Evolutionary conservation across 2,329 filamentous ascomycete genomes (phyloP).

Genomic region (Nothomitra cinnamomea): DNA sequence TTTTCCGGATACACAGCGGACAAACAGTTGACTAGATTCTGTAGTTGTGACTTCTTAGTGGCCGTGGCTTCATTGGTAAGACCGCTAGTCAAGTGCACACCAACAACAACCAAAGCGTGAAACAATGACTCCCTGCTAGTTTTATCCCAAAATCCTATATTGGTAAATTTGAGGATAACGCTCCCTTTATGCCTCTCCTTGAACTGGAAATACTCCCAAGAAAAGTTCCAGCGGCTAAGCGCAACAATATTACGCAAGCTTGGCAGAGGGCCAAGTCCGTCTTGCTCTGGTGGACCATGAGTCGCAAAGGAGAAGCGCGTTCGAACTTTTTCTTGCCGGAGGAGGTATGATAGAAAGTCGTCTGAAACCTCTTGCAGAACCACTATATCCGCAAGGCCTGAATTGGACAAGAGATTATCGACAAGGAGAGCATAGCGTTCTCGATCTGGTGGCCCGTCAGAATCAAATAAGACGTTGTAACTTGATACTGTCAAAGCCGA

Average conservation of each 20-base stretch:
- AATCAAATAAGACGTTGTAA: slow-evolving; percentile 28
- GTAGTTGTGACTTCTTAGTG: slow-evolving; percentile 39
- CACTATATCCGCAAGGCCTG: slow-evolving; percentile 21
- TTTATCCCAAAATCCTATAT: slow-evolving; percentile 19
- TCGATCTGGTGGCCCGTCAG: slow-evolving; percentile 19
- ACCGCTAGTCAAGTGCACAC: slow-evolving; percentile 44
- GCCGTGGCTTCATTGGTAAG: slow-evolving; percentile 40
- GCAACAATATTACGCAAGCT: slow-evolving; percentile 44
- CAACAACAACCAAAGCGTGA: slow-evolving; percentile 32
- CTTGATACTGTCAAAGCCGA: slow-evolving; percentile 20
- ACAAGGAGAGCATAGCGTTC: slow-evolving; percentile 23
- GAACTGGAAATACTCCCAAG: slow-evolving; percentile 38
- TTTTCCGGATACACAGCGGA: slow-evolving; percentile 23
- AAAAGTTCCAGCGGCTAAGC: slow-evolving; percentile 37
- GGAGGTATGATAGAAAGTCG: slow-evolving; percentile 39
- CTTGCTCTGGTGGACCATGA: slow-evolving; percentile 36
- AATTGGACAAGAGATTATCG: slow-evolving; percentile 18
- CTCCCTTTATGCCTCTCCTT: slow-evolving; percentile 40
- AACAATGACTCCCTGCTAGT: slow-evolving; percentile 11
- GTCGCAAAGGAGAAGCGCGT: slow-evolving; percentile 37
- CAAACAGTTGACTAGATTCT: slow-evolving; percentile 32
- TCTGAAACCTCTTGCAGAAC: slow-evolving; percentile 48
- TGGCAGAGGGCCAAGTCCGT: slow-evolving; percentile 36
- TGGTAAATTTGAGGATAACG: slow-evolving; percentile 29
- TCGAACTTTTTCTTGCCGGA: slow-evolving; percentile 29